Percentiles rank a stretch among this genome's conserved stretches.
These are phyloP conservation scores for Sclerotinia spermophila DNA, from an alignment of 2,329 filamentous ascomycete genomes.

Conservation along the genomic window DNA sequence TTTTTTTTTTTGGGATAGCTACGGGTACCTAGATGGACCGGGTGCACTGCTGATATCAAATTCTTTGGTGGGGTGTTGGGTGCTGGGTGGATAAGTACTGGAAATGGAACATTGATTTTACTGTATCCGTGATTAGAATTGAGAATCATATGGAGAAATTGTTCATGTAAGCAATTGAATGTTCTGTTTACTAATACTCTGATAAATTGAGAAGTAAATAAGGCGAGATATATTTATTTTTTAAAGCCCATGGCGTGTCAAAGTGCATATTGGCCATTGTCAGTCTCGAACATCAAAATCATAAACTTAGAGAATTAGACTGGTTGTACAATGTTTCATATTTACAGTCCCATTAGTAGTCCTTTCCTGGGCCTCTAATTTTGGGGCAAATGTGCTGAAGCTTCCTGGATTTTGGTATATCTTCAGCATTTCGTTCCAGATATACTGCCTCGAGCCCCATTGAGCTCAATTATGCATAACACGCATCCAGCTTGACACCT, in stretches of 20 bases:
- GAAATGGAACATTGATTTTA: neutral
- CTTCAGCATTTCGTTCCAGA: neutral
- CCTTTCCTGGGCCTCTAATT: neutral
- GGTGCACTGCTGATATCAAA: conserved; percentile 30
- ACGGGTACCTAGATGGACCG: conserved; percentile 24
- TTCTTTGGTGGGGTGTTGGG: conserved; percentile 11
- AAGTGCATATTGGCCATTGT: neutral
- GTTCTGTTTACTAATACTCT: rapidly evolving
- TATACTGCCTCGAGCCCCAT: neutral
- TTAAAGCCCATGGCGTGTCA: neutral
- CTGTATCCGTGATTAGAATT: neutral
- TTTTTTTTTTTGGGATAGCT: conserved; percentile 28
- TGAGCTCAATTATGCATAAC: neutral
- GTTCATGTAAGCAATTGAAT: neutral
- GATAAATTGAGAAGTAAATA: neutral
- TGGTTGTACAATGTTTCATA: conserved; percentile 17
- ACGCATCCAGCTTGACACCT: neutral
- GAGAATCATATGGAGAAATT: neutral
- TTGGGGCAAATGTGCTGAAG: neutral
- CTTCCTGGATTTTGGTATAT: neutral
- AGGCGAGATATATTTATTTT: neutral
- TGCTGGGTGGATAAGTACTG: neutral
- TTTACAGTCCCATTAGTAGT: conserved; percentile 14
- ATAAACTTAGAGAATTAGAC: neutral
- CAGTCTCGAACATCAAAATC: neutral